These are phyloP conservation scores for Catenaria anguillulae DNA, from an alignment of 371 early-diverging fungal genomes.

Conservation along the genomic window DNA sequence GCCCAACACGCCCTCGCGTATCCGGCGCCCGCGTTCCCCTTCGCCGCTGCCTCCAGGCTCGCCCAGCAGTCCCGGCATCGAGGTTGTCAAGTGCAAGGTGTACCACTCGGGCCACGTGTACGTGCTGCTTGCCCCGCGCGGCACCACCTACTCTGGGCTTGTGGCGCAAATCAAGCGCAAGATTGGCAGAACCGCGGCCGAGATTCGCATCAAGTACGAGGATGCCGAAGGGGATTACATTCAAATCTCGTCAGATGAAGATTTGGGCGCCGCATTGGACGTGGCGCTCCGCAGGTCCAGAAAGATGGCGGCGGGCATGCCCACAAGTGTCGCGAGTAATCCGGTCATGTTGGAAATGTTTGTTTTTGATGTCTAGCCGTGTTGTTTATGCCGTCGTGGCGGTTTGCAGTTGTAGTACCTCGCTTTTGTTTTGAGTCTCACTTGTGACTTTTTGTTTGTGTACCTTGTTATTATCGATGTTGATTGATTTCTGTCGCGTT, in stretches of 20 bases:
- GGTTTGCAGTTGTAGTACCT: no score
- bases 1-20: no score
- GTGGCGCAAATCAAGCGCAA: slow-evolving; percentile 69
- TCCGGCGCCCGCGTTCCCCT: no score
- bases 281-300: slow-evolving; percentile 41
- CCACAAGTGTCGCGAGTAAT: neutral
- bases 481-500: no score
- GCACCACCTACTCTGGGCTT: slow-evolving; percentile 57
- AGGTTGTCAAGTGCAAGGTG: slow-evolving; percentile 56
- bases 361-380: neutral
- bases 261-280: slow-evolving; percentile 59
- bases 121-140: slow-evolving; percentile 57
- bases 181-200: slow-evolving; percentile 55
- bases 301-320: slow-evolving; percentile 13
- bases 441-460: no score
- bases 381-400: no score
- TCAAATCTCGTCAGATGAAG: slow-evolving; percentile 73
- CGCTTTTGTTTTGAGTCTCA: no score
- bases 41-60: no score
- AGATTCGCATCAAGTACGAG: slow-evolving; percentile 60
- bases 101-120: slow-evolving; percentile 74
- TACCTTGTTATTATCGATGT: no score
- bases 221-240: slow-evolving; percentile 86
- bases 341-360: neutral
- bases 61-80: no score